phyloP scores from a whole-genome alignment of 2,329 filamentous ascomycete genomes.

The Beauveria rudraprayagi region DNA sequence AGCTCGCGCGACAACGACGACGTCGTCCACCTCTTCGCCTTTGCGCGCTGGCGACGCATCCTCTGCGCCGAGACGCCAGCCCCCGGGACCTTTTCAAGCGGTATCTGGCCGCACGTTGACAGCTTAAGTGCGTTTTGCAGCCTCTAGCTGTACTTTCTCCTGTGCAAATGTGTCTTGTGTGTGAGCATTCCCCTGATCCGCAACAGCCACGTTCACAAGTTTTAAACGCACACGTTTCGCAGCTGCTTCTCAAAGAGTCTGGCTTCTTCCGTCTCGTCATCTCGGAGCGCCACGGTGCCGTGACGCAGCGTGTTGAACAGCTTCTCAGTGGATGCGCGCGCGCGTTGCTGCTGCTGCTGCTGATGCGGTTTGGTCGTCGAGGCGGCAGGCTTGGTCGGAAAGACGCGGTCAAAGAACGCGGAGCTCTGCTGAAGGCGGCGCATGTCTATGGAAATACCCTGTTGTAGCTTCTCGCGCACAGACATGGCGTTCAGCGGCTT shows the following conservation, averaged over 20 bases:
- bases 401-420: background rate
- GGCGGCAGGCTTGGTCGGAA: background rate
- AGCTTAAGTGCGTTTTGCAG: background rate
- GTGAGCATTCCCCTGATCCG: background rate
- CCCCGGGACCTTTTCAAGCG: background rate
- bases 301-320: background rate
- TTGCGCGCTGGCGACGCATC: background rate
- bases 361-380: background rate
- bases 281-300: no score
- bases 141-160: background rate
- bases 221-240: background rate
- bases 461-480: background rate
- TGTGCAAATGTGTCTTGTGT: background rate
- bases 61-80: background rate
- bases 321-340: background rate
- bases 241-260: background rate
- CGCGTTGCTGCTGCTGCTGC: background rate
- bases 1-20: background rate
- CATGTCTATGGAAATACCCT: background rate
- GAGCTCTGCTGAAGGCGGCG: background rate
- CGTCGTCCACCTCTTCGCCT: background rate
- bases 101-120: background rate
- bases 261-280: background rate
- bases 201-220: background rate
- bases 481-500: background rate